Conservation (phyloP, 2,329 filamentous ascomycete genomes). For the Zalaria obscura region DNA sequence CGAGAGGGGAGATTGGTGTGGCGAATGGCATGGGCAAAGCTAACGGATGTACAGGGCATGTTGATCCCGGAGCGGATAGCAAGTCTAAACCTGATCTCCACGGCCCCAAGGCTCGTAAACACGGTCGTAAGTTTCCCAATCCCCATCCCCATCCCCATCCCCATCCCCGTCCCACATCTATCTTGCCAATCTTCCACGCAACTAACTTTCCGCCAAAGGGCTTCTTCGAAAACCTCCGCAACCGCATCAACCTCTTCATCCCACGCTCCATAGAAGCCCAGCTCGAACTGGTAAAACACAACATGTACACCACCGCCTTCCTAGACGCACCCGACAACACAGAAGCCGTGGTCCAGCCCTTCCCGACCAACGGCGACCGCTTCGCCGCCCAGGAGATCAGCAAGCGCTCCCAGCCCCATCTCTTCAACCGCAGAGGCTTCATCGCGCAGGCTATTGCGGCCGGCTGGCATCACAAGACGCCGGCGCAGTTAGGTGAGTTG, state of each 20-base stretch:
- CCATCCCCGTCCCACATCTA: no score
- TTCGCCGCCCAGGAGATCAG: conserved; percentile 66
- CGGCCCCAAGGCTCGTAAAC: conserved; percentile 31
- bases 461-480: conserved; percentile 64
- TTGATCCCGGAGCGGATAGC: conserved; percentile 33
- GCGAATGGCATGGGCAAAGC: background rate
- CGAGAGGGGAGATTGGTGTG: no score
- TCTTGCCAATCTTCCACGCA: no score
- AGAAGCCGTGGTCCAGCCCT: conserved; percentile 32
- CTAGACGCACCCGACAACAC: conserved; percentile 45
- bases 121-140: conserved; percentile 16
- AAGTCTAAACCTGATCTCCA: conserved; percentile 36
- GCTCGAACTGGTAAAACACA: conserved; percentile 48
- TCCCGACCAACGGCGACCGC: conserved; percentile 66
- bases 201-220: conserved; percentile 2
- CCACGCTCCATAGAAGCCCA: conserved; percentile 57
- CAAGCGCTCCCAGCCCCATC: conserved; percentile 48
- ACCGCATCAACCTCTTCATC: conserved; percentile 43
- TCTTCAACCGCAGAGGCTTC: conserved; percentile 55
- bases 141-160: no score
- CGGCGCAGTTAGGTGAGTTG: conserved; percentile 49
- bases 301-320: conserved; percentile 53
- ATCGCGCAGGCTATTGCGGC: conserved; percentile 65
- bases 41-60: conserved; percentile 14
- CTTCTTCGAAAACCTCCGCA: conserved; percentile 49